phyloP scores from a whole-genome alignment of 2,329 filamentous ascomycete genomes.

The Diaporthe vaccinii region DNA sequence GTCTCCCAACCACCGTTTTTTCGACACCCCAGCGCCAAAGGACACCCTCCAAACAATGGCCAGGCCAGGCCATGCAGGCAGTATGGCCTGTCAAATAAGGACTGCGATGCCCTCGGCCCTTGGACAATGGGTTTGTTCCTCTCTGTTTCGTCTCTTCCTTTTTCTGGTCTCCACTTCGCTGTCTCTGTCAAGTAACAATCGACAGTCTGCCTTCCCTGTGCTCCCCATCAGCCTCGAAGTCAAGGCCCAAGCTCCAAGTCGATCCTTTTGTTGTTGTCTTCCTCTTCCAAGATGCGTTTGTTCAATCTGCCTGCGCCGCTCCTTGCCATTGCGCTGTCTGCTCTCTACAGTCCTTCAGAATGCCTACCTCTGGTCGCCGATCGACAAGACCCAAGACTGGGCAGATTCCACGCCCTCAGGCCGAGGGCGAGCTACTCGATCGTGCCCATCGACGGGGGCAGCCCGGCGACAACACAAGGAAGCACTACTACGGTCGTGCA shows the following conservation, averaged over 20 bases:
- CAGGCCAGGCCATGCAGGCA: not conserved
- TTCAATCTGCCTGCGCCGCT: constrained; percentile 32
- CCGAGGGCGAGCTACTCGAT: constrained; percentile 39
- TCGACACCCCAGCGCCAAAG: not conserved
- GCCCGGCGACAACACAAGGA: constrained; percentile 9
- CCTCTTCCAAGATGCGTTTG: constrained; percentile 32
- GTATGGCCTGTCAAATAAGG: constrained; percentile 14
- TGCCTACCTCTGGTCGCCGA: constrained; percentile 30
- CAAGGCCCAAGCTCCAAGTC: constrained; percentile 17
- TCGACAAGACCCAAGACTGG: not conserved
- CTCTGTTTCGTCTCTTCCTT: constrained; percentile 2
- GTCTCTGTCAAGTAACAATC: constrained; percentile 27
- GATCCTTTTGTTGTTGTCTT: constrained; percentile 10
- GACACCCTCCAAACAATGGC: not conserved
- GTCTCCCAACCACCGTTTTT: constrained; percentile 39
- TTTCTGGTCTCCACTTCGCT: constrained; percentile 25
- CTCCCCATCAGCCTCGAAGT: constrained; percentile 2
- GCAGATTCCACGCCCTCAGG: constrained; percentile 30
- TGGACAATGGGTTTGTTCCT: not conserved
- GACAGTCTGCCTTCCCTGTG: constrained; percentile 3
- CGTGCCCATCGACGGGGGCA: constrained; percentile 40
- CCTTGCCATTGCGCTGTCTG: constrained; percentile 31
- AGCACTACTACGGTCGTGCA: constrained; percentile 18
- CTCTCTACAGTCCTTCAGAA: constrained; percentile 17
- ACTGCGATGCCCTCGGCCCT: constrained; percentile 5